Conservation (phyloP, 1,139 yeast species). For the Eremothecium gossypii region DNA sequence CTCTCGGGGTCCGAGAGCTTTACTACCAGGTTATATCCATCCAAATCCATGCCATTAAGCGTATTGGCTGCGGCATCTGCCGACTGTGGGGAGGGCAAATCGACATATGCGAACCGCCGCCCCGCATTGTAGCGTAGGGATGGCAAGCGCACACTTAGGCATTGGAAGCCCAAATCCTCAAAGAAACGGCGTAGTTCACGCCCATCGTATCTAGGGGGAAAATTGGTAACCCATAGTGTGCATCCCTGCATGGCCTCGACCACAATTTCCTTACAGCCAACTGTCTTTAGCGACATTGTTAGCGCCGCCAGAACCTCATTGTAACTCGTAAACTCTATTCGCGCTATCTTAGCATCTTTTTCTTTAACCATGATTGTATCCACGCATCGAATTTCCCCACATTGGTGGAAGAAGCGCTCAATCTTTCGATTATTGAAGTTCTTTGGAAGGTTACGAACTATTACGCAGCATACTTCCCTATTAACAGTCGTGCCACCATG, state of each 20-base stretch:
- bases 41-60: constrained; percentile 35
- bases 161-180: constrained; percentile 33
- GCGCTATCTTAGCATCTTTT: constrained; percentile 31
- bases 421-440: constrained; percentile 30
- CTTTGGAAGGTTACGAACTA: constrained; percentile 27
- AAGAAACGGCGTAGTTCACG: constrained; percentile 39
- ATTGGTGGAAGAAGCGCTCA: constrained; percentile 42
- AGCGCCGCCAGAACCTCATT: constrained; percentile 50
- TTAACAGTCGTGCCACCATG: constrained; percentile 3
- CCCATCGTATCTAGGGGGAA: constrained; percentile 48
- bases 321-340: constrained; percentile 46
- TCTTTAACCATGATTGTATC: constrained; percentile 26
- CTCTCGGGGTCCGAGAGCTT: constrained; percentile 49
- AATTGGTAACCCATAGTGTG: constrained; percentile 48
- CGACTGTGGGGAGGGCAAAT: constrained; percentile 37
- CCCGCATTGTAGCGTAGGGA: constrained; percentile 46
- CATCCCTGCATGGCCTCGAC: constrained; percentile 32
- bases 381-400: constrained; percentile 45
- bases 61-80: constrained; percentile 41
- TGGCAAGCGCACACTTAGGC: constrained; percentile 55
- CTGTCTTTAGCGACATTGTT: constrained; percentile 45
- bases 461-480: constrained; percentile 24
- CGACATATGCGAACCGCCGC: constrained; percentile 72
- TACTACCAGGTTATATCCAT: constrained; percentile 38
- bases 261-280: constrained; percentile 37